Evolutionary conservation across 306 rosid species (phyloP).

Genomic region (Oxytropis ochrocephala): DNA sequence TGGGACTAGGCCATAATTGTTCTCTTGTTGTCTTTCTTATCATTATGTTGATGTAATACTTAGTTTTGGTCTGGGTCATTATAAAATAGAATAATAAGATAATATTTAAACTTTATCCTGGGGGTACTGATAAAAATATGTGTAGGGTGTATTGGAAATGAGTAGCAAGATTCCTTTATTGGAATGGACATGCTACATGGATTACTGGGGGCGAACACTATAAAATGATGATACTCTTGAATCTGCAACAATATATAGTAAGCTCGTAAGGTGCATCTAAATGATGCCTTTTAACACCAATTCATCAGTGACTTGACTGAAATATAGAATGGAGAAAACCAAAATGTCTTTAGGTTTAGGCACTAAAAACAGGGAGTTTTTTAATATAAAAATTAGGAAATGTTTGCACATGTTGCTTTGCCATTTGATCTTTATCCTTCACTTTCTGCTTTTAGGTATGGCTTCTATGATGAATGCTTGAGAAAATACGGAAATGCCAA

Average conservation of each 20-base stretch:
- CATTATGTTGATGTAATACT: neutral
- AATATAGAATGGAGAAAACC: neutral
- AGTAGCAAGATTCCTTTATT: neutral
- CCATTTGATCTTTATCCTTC: conserved; percentile 15
- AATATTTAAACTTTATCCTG: neutral
- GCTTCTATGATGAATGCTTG: conserved; percentile 96
- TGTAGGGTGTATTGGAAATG: neutral
- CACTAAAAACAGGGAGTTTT: neutral
- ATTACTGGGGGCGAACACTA: neutral
- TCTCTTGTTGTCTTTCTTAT: neutral
- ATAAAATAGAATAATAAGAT: neutral
- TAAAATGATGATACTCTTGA: neutral
- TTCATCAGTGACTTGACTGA: neutral
- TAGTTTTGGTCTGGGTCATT: neutral
- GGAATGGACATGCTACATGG: conserved; percentile 4
- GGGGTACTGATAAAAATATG: neutral
- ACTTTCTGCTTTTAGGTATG: conserved; percentile 62
- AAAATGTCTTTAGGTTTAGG: neutral
- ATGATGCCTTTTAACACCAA: neutral
- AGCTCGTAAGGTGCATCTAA: neutral
- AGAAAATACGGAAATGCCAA: conserved; percentile 97
- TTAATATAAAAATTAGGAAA: neutral
- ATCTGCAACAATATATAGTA: neutral
- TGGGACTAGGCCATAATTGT: neutral
- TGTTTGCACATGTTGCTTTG: neutral